phyloP scores from a whole-genome alignment of 768 basidiomycete genomes.

The Hysterangium stoloniferum region DNA sequence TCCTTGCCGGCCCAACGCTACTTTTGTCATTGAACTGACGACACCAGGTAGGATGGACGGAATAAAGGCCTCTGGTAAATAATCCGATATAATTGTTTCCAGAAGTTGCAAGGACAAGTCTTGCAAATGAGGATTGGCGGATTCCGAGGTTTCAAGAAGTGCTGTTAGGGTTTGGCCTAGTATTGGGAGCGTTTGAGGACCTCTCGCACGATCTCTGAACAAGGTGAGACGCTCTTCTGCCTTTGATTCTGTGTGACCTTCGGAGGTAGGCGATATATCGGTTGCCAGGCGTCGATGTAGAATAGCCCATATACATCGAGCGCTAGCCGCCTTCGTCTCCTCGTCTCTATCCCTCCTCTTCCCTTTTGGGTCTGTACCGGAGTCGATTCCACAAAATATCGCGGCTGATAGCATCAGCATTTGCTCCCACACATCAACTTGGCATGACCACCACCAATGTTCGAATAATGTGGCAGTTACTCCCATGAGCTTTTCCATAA shows the following conservation, averaged over 20 bases:
- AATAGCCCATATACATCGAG: conserved; percentile 55
- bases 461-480: conserved; percentile 52
- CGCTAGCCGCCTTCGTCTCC: conserved; percentile 74
- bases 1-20: conserved; percentile 44
- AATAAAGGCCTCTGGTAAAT: conserved; percentile 39
- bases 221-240: conserved; percentile 28
- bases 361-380: conserved; percentile 19
- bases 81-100: conserved; percentile 35
- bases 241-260: conserved; percentile 12
- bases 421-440: conserved; percentile 72
- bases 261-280: neutral
- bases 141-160: conserved; percentile 51
- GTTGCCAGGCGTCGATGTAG: conserved; percentile 32
- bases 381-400: conserved; percentile 53
- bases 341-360: conserved; percentile 66
- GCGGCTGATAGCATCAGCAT: conserved; percentile 70
- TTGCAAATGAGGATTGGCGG: conserved; percentile 56
- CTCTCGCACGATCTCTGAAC: conserved; percentile 33
- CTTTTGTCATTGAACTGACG: conserved; percentile 66
- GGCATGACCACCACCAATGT: conserved; percentile 83
- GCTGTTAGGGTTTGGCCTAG: conserved; percentile 78
- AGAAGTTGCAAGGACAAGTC: conserved; percentile 52
- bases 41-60: conserved; percentile 80
- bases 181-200: conserved; percentile 57
- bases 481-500: conserved; percentile 66